Evolutionary conservation across 768 basidiomycete genomes (phyloP).

Genomic region (Cystobasidiopsis lactophilus): DNA sequence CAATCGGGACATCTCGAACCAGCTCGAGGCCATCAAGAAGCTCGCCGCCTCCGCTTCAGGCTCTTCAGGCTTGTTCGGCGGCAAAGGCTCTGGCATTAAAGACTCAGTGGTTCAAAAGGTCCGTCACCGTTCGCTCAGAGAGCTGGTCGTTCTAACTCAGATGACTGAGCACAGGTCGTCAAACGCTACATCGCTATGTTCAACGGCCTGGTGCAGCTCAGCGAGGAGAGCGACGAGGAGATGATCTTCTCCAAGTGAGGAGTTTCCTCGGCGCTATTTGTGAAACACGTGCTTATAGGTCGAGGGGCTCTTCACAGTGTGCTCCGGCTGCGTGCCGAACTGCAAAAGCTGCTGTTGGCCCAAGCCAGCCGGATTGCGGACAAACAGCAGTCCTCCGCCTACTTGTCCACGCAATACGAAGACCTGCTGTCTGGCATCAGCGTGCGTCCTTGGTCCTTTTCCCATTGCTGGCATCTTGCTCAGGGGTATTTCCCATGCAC

Average conservation of each 20-base stretch:
- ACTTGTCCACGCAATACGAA: conserved; percentile 6
- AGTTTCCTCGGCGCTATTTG: not conserved
- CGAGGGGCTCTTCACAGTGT: not conserved
- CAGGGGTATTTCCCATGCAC: not conserved
- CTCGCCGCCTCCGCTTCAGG: conserved; percentile 44
- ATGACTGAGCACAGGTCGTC: conserved; percentile 35
- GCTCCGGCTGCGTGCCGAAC: conserved; percentile 6
- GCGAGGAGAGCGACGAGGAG: conserved; percentile 65
- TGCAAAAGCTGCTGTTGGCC: conserved; percentile 1
- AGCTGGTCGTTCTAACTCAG: not conserved
- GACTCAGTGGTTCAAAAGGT: conserved; percentile 46
- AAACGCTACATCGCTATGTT: conserved; percentile 59
- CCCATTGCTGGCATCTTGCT: not conserved
- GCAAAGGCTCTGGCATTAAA: conserved; percentile 32
- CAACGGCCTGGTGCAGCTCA: conserved; percentile 57
- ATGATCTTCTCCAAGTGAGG: conserved; percentile 88
- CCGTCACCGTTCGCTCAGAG: conserved; percentile 18
- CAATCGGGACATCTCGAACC: conserved; percentile 64
- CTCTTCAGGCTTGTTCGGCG: conserved; percentile 30
- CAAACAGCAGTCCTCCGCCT: conserved; percentile 1
- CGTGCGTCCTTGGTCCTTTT: not conserved
- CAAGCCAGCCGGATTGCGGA: conserved; percentile 7
- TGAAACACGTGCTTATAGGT: conserved; percentile 14
- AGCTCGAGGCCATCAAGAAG: conserved; percentile 60
- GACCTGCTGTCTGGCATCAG: conserved; percentile 1